A percentile compares a stretch with the other conserved stretches of the same genome.
phyloP scores from a whole-genome alignment of 768 basidiomycete species.

The Lanmaoa rubissima region DNA sequence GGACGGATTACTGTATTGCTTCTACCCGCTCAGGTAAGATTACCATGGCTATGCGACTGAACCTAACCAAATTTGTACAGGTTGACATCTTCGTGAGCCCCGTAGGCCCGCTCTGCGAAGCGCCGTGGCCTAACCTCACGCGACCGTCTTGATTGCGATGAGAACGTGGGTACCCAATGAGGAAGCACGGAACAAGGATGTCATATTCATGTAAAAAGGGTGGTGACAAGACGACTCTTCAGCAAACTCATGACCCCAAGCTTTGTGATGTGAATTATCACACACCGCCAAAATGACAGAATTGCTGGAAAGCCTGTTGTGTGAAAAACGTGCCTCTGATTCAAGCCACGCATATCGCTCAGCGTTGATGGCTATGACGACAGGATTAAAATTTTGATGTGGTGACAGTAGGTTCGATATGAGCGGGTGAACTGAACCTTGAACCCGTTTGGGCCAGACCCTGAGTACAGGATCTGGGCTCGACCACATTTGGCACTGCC shows the following conservation, averaged over 20 bases:
- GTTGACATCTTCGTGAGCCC: background rate
- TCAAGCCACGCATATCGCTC: background rate
- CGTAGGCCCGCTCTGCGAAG: background rate
- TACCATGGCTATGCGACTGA: background rate
- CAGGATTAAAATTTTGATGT: background rate
- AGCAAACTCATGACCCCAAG: background rate
- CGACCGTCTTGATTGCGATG: slow-evolving; percentile 1
- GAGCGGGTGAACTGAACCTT: slow-evolving; percentile 1
- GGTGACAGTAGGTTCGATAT: background rate
- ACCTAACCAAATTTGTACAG: background rate
- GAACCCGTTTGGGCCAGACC: background rate
- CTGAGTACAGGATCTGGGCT: background rate
- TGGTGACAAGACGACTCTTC: background rate
- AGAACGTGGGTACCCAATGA: background rate
- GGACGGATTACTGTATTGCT: background rate
- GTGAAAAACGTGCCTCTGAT: background rate
- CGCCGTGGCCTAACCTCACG: background rate
- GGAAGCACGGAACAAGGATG: background rate
- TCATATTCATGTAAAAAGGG: background rate
- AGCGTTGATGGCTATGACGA: background rate
- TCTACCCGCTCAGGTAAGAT: background rate
- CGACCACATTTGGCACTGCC: background rate
- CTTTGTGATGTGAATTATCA: background rate
- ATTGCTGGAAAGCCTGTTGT: background rate
- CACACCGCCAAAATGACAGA: no score